Conservation (phyloP, 106 monocot species). For the Acanthochlamys bracteata region DNA sequence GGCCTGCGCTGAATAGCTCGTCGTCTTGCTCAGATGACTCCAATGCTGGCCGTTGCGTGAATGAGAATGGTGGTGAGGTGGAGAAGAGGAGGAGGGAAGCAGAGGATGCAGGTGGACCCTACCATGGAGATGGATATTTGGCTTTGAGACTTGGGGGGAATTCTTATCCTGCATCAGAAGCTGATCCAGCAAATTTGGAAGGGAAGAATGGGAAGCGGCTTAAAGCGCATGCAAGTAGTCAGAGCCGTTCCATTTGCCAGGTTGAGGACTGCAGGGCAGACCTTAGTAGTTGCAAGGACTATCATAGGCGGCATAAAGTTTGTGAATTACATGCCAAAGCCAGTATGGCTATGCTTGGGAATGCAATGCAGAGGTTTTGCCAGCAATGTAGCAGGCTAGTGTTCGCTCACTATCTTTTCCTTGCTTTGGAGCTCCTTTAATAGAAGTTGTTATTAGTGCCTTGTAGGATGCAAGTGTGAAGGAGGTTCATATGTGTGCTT, state of each 20-base stretch:
- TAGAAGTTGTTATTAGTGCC: too few species aligned
- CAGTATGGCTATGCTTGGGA: constrained; percentile 40
- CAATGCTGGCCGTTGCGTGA: constrained; percentile 5
- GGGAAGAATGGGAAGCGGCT: constrained; percentile 37
- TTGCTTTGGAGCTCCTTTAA: not conserved
- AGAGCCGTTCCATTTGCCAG: constrained; percentile 43
- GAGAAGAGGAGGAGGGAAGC: constrained; percentile 55
- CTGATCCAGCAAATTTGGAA: constrained; percentile 18
- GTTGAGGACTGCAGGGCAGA: constrained; percentile 71
- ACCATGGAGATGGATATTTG: constrained; percentile 23
- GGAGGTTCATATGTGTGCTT: too few species aligned
- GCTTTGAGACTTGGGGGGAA: constrained; percentile 41
- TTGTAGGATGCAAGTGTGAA: too few species aligned
- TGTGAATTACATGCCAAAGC: constrained; percentile 83
- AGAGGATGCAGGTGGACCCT: constrained; percentile 28
- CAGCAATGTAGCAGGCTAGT: constrained; percentile 87
- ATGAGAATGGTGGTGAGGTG: constrained; percentile 21
- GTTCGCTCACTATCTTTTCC: not conserved
- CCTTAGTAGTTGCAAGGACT: constrained; percentile 45
- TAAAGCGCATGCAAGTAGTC: constrained; percentile 24
- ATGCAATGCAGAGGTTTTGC: constrained; percentile 65
- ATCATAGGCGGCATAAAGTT: constrained; percentile 84
- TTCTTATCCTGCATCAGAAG: constrained; percentile 19
- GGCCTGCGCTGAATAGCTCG: constrained; percentile 14
- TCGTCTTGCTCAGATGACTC: constrained; percentile 32